A percentile compares a stretch with the other conserved stretches of the same genome.
Conservation (phyloP, 2,329 filamentous ascomycete species). For the Cladosporium phlei region DNA sequence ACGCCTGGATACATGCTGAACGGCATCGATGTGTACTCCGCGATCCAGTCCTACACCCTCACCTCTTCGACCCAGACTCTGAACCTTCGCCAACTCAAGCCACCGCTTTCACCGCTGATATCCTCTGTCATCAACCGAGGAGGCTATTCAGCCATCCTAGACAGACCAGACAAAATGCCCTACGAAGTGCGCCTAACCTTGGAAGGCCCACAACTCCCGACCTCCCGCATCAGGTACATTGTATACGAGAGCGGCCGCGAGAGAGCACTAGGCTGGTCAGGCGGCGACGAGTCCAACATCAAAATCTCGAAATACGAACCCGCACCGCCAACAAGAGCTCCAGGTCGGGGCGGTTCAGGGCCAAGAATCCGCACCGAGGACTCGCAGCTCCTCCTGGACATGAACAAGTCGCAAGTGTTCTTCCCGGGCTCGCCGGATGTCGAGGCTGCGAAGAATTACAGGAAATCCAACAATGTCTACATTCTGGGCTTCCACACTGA, state of each 20-base stretch:
- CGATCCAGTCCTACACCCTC: slow-evolving; percentile 47
- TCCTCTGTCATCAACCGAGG: slow-evolving; percentile 33
- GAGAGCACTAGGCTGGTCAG: slow-evolving; percentile 27
- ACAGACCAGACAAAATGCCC: slow-evolving; percentile 26
- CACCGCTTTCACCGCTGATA: slow-evolving; percentile 32
- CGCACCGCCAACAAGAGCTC: neutral
- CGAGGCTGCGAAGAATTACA: slow-evolving; percentile 33
- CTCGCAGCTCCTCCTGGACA: slow-evolving; percentile 1
- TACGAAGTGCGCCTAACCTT: slow-evolving; percentile 32
- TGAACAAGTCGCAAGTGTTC: slow-evolving; percentile 4
- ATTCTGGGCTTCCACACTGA: slow-evolving; percentile 54
- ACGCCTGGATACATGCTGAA: slow-evolving; percentile 41
- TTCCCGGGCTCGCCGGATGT: neutral
- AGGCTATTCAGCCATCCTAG: slow-evolving; percentile 28
- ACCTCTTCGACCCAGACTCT: slow-evolving; percentile 39
- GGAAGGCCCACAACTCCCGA: slow-evolving; percentile 29
- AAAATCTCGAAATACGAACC: slow-evolving; percentile 27
- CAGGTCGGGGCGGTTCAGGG: too few species aligned
- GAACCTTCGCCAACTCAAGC: slow-evolving; percentile 32
- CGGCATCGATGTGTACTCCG: slow-evolving; percentile 43
- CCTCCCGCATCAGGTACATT: slow-evolving; percentile 21
- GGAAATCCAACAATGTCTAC: slow-evolving; percentile 38
- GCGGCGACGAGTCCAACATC: slow-evolving; percentile 21
- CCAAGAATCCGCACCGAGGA: neutral
- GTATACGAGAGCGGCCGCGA: slow-evolving; percentile 24